Conservation (phyloP, 768 basidiomycete species). For the Termitomyces sp. region DNA sequence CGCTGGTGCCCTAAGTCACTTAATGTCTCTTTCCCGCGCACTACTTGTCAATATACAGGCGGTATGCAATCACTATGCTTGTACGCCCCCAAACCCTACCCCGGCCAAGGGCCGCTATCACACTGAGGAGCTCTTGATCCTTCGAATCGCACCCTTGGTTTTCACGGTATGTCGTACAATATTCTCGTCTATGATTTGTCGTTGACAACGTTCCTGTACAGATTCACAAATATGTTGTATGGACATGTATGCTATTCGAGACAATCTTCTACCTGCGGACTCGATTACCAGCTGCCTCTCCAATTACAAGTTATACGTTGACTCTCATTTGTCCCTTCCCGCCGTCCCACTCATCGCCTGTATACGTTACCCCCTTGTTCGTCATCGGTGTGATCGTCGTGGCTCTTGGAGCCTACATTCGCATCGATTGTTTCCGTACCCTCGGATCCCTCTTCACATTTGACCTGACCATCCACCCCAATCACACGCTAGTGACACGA, state of each 20-base stretch:
- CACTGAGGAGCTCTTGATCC: slow-evolving; percentile 33
- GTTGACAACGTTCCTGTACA: neutral
- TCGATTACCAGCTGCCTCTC: slow-evolving; percentile 14
- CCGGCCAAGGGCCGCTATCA: slow-evolving; percentile 41
- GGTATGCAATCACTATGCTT: slow-evolving; percentile 37
- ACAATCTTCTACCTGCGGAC: slow-evolving; percentile 14
- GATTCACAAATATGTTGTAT: slow-evolving; percentile 17
- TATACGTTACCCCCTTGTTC: slow-evolving; percentile 25
- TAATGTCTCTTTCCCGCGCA: slow-evolving; percentile 37
- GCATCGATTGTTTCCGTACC: slow-evolving; percentile 38
- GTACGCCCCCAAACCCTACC: slow-evolving; percentile 45
- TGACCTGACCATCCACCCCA: slow-evolving; percentile 40
- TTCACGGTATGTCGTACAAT: slow-evolving; percentile 30
- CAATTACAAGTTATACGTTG: slow-evolving; percentile 26
- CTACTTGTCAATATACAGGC: slow-evolving; percentile 37
- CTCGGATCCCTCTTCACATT: slow-evolving; percentile 44
- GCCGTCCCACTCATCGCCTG: slow-evolving; percentile 15
- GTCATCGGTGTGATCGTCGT: slow-evolving; percentile 30
- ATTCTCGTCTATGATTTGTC: neutral
- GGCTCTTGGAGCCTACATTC: slow-evolving; percentile 31
- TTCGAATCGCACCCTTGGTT: slow-evolving; percentile 43
- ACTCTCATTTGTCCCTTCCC: slow-evolving; percentile 23
- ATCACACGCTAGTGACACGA: slow-evolving; percentile 37
- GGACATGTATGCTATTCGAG: slow-evolving; percentile 18
- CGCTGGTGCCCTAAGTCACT: neutral